Conservation (phyloP, 305 asterid species). For the Solanum chacoense region DNA sequence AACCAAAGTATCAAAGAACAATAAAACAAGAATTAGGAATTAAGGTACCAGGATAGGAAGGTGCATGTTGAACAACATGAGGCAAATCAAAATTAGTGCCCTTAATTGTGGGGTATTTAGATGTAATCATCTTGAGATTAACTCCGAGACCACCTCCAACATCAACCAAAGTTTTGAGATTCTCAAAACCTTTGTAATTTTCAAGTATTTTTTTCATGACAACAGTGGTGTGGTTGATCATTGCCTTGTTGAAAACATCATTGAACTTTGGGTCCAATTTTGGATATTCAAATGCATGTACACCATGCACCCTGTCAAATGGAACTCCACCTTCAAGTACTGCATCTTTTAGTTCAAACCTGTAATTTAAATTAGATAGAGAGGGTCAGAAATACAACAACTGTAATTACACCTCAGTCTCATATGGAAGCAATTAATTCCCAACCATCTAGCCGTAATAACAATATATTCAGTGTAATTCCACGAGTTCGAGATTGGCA, state of each 20-base stretch:
- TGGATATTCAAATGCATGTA: slow-evolving; percentile 19
- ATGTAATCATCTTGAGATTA: slow-evolving; percentile 16
- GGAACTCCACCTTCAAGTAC: slow-evolving; percentile 29
- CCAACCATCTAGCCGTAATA: background rate
- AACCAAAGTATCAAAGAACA: background rate
- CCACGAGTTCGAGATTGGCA: background rate
- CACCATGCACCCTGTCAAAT: slow-evolving; percentile 25
- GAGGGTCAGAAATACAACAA: background rate
- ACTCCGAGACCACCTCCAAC: slow-evolving; percentile 43
- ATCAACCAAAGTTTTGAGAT: slow-evolving; percentile 16
- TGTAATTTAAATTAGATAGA: background rate
- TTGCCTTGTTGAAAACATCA: slow-evolving; percentile 21
- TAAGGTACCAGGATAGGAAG: slow-evolving; percentile 18
- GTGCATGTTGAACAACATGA: slow-evolving; percentile 23
- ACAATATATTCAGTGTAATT: background rate
- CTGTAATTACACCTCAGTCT: background rate
- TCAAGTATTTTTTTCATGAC: slow-evolving; percentile 22
- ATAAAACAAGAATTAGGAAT: background rate
- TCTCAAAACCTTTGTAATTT: slow-evolving; percentile 23
- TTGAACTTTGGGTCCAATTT: slow-evolving; percentile 20
- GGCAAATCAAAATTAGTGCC: slow-evolving; percentile 33
- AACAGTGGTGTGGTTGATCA: slow-evolving; percentile 17
- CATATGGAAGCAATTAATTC: background rate
- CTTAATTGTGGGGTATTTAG: slow-evolving; percentile 22
- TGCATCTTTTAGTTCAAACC: slow-evolving; percentile 30